Evolutionary conservation across 345 rosid genomes (phyloP).

Genomic region (Kernera saxatilis): DNA sequence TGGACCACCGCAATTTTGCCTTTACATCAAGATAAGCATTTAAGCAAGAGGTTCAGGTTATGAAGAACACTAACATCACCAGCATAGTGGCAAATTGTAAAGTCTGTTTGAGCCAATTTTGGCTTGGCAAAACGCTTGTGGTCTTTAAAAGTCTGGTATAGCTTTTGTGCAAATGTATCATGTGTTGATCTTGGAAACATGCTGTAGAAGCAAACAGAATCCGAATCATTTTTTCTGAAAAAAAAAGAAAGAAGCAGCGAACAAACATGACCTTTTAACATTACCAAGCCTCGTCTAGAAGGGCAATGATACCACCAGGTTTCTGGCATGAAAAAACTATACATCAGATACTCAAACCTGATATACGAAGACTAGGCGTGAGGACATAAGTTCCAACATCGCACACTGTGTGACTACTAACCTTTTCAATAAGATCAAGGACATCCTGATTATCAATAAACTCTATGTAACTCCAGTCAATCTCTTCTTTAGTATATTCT

Average conservation of each 20-base stretch:
- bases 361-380: constrained; percentile 6
- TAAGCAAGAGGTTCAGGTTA: background rate
- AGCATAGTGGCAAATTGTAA: constrained; percentile 92
- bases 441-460: constrained; percentile 94
- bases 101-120: constrained; percentile 83
- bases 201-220: constrained; percentile 41
- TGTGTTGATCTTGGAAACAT: constrained; percentile 98
- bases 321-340: constrained; percentile 56
- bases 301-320: constrained; percentile 99
- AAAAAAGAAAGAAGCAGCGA: constrained; percentile 10
- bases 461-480: constrained; percentile 98
- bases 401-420: constrained; percentile 18
- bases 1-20: background rate
- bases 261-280: constrained; percentile 8
- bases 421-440: constrained; percentile 98
- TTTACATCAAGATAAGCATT: background rate
- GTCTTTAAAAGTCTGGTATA: constrained; percentile 90
- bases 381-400: background rate
- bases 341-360: constrained; percentile 23
- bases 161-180: constrained; percentile 93
- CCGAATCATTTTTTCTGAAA: constrained; percentile 17
- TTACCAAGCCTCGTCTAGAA: constrained; percentile 99
- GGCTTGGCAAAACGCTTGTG: constrained; percentile 91
- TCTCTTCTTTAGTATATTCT: constrained; percentile 93
- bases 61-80: constrained; percentile 73